phyloP scores from a whole-genome alignment of 768 basidiomycete species.

The Obba rivulosa region DNA sequence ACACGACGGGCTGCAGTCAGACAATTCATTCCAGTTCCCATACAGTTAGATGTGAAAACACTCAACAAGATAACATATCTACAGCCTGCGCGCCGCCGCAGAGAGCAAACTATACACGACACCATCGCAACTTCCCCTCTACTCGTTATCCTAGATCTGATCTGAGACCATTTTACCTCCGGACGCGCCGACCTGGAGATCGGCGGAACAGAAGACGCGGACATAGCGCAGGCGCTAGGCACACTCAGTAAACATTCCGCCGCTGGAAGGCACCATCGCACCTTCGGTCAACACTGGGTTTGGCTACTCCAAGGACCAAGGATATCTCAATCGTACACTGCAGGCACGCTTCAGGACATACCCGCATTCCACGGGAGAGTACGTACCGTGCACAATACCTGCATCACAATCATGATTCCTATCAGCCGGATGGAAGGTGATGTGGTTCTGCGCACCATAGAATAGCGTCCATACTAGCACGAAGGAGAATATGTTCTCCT shows the following conservation, averaged over 20 bases:
- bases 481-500: slow-evolving; percentile 89
- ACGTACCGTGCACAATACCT: slow-evolving; percentile 47
- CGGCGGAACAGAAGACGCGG: neutral
- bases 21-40: too few species aligned
- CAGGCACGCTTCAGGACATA: neutral
- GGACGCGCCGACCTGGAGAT: neutral
- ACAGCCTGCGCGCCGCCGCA: too few species aligned
- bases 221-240: neutral
- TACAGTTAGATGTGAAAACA: too few species aligned
- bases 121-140: slow-evolving; percentile 4
- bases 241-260: neutral
- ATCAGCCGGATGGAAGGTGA: slow-evolving; percentile 3
- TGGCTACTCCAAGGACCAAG: neutral
- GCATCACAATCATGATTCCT: slow-evolving; percentile 4
- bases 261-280: neutral
- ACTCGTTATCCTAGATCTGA: slow-evolving; percentile 6
- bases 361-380: neutral
- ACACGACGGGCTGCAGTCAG: too few species aligned
- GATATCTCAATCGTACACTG: slow-evolving; percentile 36
- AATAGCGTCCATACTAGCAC: slow-evolving; percentile 92
- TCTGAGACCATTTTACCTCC: slow-evolving; percentile 6
- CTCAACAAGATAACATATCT: too few species aligned
- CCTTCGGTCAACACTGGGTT: too few species aligned
- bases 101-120: too few species aligned
- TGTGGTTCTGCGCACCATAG: slow-evolving; percentile 56